These are phyloP conservation scores for Dactylis glomerata DNA, from an alignment of 176 grass and related monocot genomes.

Conservation along the genomic window DNA sequence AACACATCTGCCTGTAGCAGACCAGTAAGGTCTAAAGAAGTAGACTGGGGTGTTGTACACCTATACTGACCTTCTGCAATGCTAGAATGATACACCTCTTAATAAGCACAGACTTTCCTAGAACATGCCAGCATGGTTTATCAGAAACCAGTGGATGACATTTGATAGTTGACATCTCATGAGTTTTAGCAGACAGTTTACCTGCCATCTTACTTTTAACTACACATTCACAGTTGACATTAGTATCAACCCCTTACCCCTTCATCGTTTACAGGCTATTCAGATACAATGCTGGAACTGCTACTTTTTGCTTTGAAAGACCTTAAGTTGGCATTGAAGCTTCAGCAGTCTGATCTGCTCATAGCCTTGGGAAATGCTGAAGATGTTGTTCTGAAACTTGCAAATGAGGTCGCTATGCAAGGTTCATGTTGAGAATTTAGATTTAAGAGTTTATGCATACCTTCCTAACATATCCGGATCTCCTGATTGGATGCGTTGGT, in stretches of 20 bases:
- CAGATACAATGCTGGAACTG: slow-evolving; percentile 75
- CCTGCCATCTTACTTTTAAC: not conserved
- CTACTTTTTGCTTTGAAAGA: slow-evolving; percentile 79
- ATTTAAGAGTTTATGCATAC: slow-evolving; percentile 10
- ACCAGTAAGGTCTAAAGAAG: not conserved
- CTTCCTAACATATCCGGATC: slow-evolving; percentile 35
- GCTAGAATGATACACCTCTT: slow-evolving; percentile 8
- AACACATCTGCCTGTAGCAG: not conserved
- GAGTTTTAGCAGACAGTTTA: not conserved
- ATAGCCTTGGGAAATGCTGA: slow-evolving; percentile 74
- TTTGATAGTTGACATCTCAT: not conserved
- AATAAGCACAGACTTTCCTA: not conserved
- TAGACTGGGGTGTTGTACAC: not conserved
- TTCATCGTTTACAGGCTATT: slow-evolving; percentile 58
- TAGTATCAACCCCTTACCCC: not conserved
- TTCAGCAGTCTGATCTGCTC: slow-evolving; percentile 83
- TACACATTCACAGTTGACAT: not conserved
- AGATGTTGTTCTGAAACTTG: slow-evolving; percentile 71
- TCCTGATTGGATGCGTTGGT: slow-evolving; percentile 36
- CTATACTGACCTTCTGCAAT: not conserved
- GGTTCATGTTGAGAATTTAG: slow-evolving; percentile 61
- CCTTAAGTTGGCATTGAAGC: slow-evolving; percentile 64
- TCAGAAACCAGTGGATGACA: not conserved
- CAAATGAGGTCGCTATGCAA: slow-evolving; percentile 84
- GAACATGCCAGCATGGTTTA: not conserved